Evolutionary conservation across 768 basidiomycete genomes (phyloP).

Genomic region (Rhodocollybia butyracea): DNA sequence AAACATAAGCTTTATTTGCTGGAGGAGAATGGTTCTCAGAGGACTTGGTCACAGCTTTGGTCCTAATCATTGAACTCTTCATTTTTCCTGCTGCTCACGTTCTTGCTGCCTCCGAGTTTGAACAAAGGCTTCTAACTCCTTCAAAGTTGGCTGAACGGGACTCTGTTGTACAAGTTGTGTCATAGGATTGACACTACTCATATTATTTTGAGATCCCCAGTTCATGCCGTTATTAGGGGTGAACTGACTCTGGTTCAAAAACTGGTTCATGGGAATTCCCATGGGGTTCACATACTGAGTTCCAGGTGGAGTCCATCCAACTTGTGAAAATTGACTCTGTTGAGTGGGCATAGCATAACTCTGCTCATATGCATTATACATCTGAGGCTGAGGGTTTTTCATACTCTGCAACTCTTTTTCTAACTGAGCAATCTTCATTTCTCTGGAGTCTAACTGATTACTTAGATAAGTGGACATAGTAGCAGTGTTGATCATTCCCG

Average conservation of each 20-base stretch:
- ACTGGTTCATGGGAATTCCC: too few species aligned
- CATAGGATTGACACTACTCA: background rate
- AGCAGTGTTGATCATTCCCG: background rate
- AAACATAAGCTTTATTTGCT: background rate
- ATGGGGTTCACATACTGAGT: background rate
- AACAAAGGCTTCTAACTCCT: background rate
- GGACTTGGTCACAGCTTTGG: background rate
- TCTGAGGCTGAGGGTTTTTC: background rate
- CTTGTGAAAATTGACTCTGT: slow-evolving; percentile 1
- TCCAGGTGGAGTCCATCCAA: background rate
- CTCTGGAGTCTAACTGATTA: background rate
- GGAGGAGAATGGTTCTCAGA: background rate
- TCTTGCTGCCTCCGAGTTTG: background rate
- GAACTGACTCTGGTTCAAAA: background rate
- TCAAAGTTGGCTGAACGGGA: background rate
- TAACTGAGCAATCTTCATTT: background rate
- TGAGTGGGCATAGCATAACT: background rate
- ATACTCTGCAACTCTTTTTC: background rate
- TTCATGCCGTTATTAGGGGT: background rate
- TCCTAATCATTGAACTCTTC: background rate
- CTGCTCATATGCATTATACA: background rate
- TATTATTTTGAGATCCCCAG: background rate
- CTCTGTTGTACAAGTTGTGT: background rate
- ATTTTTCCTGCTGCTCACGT: background rate
- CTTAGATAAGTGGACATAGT: background rate